Base-by-base conservation (phyloP, 305 asterid species). In the Fraxinus albicans region DNA sequence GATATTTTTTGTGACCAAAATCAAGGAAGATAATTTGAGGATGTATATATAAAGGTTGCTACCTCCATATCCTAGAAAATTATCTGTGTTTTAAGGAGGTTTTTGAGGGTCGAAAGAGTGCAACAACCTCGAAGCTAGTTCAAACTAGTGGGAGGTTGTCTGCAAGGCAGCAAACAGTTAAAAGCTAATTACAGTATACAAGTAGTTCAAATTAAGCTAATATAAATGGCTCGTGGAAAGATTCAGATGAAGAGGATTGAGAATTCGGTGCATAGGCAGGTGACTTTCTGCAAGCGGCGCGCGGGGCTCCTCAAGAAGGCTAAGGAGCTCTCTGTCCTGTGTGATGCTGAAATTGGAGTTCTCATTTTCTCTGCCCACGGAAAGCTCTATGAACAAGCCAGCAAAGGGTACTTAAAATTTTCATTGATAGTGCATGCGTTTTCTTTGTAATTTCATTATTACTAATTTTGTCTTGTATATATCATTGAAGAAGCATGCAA, bases 61-160 rank as follows among this genome's bases (percentile, higher is more conserved):
- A 80, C 19, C 13, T 60, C 19, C 55, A 4, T 36, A 35, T 50
- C 17, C 2, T 17, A 58, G 67, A 53, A 79, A 76, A 77, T 29
- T 50, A 76, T 77, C 86, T 36, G 73, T 70, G 83, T 17, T 25
- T 15, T 50, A 33, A 70, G 34, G 82, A 8, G 40, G 35, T 31
- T 29, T 23, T 78, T 19, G 33, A 65, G 63, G 83, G 76, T 73
- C 78, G 7, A 29, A 34, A 69, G 60, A 73, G 76, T 36, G 89
- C 90, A 86, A 84, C 96, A 85, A 84, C 90, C 98, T 93, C 94
- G 97, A 93, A 92, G 98, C 98, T 95, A 93, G 98, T 95, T 84
- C 93, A 93, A 93, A 95, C 98, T 93, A 95, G 98, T 95, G 97
- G 97, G 91, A 95, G 93, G 96, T 93, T 93, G 98, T 87, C 90